These are phyloP conservation scores for Lotmaria passim DNA, from an alignment of 208 protist species.

Conservation along the genomic window DNA sequence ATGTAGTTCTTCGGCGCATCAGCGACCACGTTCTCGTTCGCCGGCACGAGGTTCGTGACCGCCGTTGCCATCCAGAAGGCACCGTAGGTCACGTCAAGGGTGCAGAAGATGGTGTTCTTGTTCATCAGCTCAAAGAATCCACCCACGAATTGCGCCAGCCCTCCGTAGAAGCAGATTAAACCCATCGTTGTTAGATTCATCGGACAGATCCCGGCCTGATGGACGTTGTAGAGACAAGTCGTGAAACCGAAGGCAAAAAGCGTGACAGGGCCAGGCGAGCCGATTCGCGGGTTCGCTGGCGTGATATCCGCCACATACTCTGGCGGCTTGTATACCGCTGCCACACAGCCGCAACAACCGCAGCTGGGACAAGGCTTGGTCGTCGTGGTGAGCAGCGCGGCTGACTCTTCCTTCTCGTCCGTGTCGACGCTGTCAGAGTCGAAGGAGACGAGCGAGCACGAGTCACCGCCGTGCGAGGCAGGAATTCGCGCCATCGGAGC, in stretches of 20 bases:
- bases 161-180: conserved; percentile 56
- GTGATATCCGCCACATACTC: conserved; percentile 15
- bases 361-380: conserved; percentile 2
- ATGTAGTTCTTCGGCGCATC: conserved; percentile 21
- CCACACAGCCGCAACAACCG: conserved; percentile 6
- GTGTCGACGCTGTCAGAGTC: background rate
- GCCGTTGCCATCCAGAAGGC: conserved; percentile 55
- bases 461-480: conserved; percentile 1
- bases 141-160: conserved; percentile 51
- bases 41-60: conserved; percentile 19
- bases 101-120: conserved; percentile 56
- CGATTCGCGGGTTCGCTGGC: conserved; percentile 27
- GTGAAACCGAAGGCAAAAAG: conserved; percentile 68
- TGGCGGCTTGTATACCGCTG: conserved; percentile 8
- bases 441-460: conserved; percentile 13
- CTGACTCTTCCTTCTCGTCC: background rate
- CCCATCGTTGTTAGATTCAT: conserved; percentile 36
- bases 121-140: conserved; percentile 53
- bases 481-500: background rate
- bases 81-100: conserved; percentile 45
- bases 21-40: background rate
- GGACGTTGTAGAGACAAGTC: conserved; percentile 61
- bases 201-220: conserved; percentile 42
- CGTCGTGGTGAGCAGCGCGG: background rate
- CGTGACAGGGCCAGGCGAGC: conserved; percentile 40